Evolutionary conservation across 2,329 filamentous ascomycete species (phyloP).

Genomic region (Fusarium chlamydosporum): DNA sequence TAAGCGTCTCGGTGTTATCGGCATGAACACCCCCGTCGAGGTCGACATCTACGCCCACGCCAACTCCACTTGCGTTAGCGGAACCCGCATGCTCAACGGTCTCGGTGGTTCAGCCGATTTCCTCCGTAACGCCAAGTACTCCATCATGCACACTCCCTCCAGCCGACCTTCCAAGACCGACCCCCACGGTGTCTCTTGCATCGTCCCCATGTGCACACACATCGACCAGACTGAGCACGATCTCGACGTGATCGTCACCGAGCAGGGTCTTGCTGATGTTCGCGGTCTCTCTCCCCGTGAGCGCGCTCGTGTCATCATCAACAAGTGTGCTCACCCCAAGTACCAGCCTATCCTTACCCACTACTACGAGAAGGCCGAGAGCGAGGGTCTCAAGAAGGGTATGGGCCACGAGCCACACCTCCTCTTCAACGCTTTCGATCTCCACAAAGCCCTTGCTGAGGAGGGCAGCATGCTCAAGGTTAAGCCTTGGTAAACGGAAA

Average conservation of each 20-base stretch:
- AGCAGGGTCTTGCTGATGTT: conserved; percentile 84
- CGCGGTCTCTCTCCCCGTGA: conserved; percentile 84
- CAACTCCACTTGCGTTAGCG: conserved; percentile 92
- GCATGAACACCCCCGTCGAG: conserved; percentile 95
- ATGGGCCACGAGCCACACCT: conserved; percentile 93
- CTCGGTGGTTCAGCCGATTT: conserved; percentile 87
- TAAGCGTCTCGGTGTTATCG: conserved; percentile 86
- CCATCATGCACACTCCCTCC: conserved; percentile 93
- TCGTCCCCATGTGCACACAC: conserved; percentile 95
- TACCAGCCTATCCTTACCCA: conserved; percentile 85
- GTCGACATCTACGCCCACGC: conserved; percentile 96
- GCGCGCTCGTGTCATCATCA: conserved; percentile 86
- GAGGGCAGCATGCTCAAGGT: conserved; percentile 90
- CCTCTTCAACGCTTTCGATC: conserved; percentile 87
- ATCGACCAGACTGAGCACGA: conserved; percentile 95
- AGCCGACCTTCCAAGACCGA: conserved; percentile 86
- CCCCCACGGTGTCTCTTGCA: conserved; percentile 84
- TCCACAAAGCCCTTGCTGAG: conserved; percentile 86
- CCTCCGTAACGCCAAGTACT: conserved; percentile 83
- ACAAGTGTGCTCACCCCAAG: conserved; percentile 87
- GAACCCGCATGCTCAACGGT: conserved; percentile 88
- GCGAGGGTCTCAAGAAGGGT: conserved; percentile 85
- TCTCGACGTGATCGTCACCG: conserved; percentile 86
- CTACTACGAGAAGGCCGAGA: conserved; percentile 89
- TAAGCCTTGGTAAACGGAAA: conserved; percentile 67